Evolutionary conservation across 2,329 filamentous ascomycete species (phyloP).

Genomic region (Botrytis fabae): DNA sequence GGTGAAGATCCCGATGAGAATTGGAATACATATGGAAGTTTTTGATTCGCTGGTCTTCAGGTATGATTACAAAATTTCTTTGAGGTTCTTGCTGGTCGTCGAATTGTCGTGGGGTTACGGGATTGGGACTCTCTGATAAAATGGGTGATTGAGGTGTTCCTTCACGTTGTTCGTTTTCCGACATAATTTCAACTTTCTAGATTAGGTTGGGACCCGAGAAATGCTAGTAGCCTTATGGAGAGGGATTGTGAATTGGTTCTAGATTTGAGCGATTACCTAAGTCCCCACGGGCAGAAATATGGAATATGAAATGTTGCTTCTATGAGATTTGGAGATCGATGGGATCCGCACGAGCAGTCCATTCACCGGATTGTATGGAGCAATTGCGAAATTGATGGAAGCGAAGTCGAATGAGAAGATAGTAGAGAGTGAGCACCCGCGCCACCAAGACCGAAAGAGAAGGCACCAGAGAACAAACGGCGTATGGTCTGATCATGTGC

Average conservation of each 20-base stretch:
- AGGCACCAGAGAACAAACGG: neutral
- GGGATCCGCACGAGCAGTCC: neutral
- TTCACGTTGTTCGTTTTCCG: conserved; percentile 15
- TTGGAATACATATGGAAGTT: conserved; percentile 42
- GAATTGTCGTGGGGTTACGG: conserved; percentile 24
- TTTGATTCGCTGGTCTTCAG: conserved; percentile 32
- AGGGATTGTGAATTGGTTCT: neutral
- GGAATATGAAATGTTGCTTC: neutral
- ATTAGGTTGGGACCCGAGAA: conserved; percentile 1
- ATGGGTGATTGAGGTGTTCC: conserved; percentile 22
- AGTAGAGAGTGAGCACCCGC: neutral
- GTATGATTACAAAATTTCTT: conserved; percentile 32
- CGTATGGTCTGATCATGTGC: conserved; percentile 5
- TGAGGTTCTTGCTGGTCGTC: conserved; percentile 22
- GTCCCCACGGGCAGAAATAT: neutral
- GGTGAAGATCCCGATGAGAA: conserved; percentile 54
- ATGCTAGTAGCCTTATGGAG: conserved; percentile 1
- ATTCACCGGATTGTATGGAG: neutral
- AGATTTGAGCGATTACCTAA: conserved; percentile 11
- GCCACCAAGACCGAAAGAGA: neutral
- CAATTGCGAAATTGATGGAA: neutral
- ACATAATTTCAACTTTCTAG: conserved; percentile 13
- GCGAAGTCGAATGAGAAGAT: neutral
- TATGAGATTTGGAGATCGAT: neutral
- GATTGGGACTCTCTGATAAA: conserved; percentile 30